These are phyloP conservation scores for Mortierella claussenii DNA, from an alignment of 192 early-diverging fungal genomes.

Conservation along the genomic window DNA sequence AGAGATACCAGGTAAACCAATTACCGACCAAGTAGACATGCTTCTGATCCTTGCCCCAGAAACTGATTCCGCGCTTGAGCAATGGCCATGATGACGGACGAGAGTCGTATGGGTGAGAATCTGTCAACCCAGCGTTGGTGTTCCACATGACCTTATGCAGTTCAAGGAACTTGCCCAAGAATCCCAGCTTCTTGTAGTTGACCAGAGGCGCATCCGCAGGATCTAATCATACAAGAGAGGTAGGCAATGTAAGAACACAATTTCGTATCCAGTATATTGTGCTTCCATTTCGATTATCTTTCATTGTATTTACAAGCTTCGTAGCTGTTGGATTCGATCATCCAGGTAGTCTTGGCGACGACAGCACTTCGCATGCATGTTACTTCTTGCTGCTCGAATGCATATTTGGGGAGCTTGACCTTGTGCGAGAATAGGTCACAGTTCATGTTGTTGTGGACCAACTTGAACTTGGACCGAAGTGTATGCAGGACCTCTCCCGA, in stretches of 20 bases:
- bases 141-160: slow-evolving; percentile 89
- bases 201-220: slow-evolving; percentile 66
- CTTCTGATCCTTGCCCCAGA: slow-evolving; percentile 76
- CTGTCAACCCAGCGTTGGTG: slow-evolving; percentile 88
- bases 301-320: slow-evolving; percentile 45
- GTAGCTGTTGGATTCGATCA: slow-evolving; percentile 74
- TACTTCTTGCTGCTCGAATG: slow-evolving; percentile 90
- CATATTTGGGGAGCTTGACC: slow-evolving; percentile 91
- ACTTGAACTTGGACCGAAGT: slow-evolving; percentile 73
- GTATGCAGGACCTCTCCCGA: slow-evolving; percentile 67
- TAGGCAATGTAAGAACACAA: no score
- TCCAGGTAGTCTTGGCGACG: slow-evolving; percentile 80
- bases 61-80: slow-evolving; percentile 87
- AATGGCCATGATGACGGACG: slow-evolving; percentile 89
- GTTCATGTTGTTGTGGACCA: slow-evolving; percentile 77
- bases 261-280: no score
- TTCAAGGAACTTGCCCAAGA: slow-evolving; percentile 90
- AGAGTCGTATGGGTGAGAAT: slow-evolving; percentile 94
- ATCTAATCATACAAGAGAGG: slow-evolving; percentile 45
- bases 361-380: slow-evolving; percentile 89
- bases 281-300: no score
- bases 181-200: slow-evolving; percentile 72
- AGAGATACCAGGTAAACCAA: slow-evolving; percentile 85
- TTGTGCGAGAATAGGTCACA: slow-evolving; percentile 87
- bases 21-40: slow-evolving; percentile 95